Base-by-base conservation (phyloP, 768 basidiomycete genomes). In the Boletus fagicola region DNA sequence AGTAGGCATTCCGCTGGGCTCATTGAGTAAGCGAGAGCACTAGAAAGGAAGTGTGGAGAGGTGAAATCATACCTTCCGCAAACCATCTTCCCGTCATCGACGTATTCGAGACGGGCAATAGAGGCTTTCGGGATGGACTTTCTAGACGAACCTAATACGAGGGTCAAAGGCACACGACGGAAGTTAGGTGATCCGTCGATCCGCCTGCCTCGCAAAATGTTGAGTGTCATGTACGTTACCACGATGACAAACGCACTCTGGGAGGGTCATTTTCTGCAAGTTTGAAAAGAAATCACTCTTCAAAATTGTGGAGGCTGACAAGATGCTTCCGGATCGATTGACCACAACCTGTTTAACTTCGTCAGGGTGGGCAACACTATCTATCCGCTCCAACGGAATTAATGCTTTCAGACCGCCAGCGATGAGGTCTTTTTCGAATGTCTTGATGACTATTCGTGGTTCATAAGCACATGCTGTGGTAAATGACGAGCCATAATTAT, bases 111-210 rank as follows among this genome's bases (percentile, higher is more conserved):
- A 3, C 70, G 64, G 51, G 80, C 74, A 1, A 68, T 62, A 6
- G 65, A 65, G 43, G 72, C 75, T 12, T 68, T 55, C 5, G 71
- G 68, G 13, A 73, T 64, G 35, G 74, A 58, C 11, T 66, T 59
- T 20, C 71, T 59, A 2, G 68, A 56, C 9, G 62, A 47, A 8
- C 62, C 59, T 12, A 77, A 56, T 16, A 57, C 43, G 24, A 90
- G 74, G 4, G 81, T 81, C 65, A 97, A 76, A 7, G 90, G 87
- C 15, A 90, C 77, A 22, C 87, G 80, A 56, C 97, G 83, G 79
- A 96, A 98, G 68, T 98, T 99, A 1, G 95, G 93, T 1, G 93
- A 83, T 9, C 96, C 96, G 15, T 97, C 93, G 40, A 98, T 92
- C 18, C 94, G 88, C 66, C 89, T 86, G 62, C 15, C 42, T 33